phyloP scores from a whole-genome alignment of 176 grass and related monocot species.

The Eleusine coracana region DNA sequence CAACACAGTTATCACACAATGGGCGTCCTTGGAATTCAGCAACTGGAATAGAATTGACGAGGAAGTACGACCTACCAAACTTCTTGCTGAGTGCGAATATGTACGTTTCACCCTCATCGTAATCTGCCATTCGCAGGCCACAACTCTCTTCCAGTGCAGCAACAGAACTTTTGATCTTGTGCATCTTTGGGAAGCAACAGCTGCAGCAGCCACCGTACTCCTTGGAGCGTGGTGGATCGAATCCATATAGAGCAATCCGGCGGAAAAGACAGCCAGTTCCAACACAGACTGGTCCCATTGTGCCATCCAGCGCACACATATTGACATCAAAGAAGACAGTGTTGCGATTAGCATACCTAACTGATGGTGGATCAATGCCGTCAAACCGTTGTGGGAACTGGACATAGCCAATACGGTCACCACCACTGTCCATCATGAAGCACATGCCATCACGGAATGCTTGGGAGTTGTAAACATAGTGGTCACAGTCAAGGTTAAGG shows the following conservation, averaged over 20 bases:
- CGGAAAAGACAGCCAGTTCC: conserved; percentile 91
- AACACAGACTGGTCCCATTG: conserved; percentile 92
- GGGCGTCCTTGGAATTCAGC: conserved; percentile 93
- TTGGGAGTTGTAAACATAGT: conserved; percentile 87
- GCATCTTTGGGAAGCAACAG: conserved; percentile 80
- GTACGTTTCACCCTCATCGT: conserved; percentile 91
- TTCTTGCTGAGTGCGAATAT: conserved; percentile 84
- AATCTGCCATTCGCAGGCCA: conserved; percentile 74
- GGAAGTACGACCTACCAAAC: conserved; percentile 82
- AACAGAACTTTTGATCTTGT: conserved; percentile 43
- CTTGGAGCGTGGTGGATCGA: conserved; percentile 78
- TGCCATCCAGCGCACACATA: conserved; percentile 94
- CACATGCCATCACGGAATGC: conserved; percentile 89
- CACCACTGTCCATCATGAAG: conserved; percentile 91
- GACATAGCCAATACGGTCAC: conserved; percentile 87
- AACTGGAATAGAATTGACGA: conserved; percentile 83
- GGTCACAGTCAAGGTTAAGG: conserved; percentile 96
- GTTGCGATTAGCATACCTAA: conserved; percentile 95
- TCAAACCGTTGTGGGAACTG: conserved; percentile 93
- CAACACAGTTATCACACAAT: conserved; percentile 80
- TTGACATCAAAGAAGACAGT: conserved; percentile 99
- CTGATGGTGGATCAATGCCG: conserved; percentile 88
- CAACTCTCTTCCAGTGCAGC: conserved; percentile 65
- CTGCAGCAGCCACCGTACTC: conserved; percentile 87
- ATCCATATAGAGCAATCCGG: conserved; percentile 89